phyloP scores from a whole-genome alignment of 495 filamentous ascomycete genomes.

The Lophium mytilinum region DNA sequence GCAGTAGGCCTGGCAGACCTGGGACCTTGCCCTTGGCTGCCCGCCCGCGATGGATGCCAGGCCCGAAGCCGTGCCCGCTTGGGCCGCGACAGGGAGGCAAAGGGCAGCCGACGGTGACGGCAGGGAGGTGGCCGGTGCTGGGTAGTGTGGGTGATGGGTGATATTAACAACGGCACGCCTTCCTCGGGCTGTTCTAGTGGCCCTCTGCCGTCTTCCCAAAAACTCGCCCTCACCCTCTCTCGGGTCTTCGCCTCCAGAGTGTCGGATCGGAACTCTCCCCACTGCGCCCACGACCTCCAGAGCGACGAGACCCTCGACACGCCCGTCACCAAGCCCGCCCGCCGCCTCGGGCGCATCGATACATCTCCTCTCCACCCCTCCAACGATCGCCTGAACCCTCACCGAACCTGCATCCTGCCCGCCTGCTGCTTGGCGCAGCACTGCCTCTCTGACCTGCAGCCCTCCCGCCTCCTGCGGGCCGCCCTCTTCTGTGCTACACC shows the following conservation, averaged over 20 bases:
- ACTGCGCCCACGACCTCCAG: not conserved
- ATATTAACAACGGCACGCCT: not conserved
- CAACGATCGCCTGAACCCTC: not conserved
- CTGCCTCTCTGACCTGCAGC: constrained; percentile 3
- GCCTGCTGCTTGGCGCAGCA: not conserved
- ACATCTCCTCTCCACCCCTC: not conserved
- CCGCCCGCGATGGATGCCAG: not conserved
- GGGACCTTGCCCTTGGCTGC: not conserved
- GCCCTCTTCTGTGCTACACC: not conserved
- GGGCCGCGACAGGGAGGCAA: not conserved
- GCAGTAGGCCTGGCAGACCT: too few species aligned
- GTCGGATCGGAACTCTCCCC: not conserved
- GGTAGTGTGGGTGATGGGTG: not conserved
- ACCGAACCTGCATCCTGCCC: not conserved
- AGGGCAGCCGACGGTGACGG: not conserved
- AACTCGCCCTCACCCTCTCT: not conserved
- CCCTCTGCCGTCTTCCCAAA: constrained; percentile 2
- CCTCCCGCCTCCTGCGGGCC: not conserved
- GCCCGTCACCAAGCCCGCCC: not conserved
- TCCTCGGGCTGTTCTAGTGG: not conserved
- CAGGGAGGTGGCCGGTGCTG: not conserved
- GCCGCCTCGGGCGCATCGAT: not conserved
- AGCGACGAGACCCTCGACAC: not conserved
- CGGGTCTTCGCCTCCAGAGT: constrained; percentile 1
- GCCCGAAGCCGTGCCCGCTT: not conserved